phyloP scores from a whole-genome alignment of 2,329 filamentous ascomycete genomes.

The Aspergillus neoniger region DNA sequence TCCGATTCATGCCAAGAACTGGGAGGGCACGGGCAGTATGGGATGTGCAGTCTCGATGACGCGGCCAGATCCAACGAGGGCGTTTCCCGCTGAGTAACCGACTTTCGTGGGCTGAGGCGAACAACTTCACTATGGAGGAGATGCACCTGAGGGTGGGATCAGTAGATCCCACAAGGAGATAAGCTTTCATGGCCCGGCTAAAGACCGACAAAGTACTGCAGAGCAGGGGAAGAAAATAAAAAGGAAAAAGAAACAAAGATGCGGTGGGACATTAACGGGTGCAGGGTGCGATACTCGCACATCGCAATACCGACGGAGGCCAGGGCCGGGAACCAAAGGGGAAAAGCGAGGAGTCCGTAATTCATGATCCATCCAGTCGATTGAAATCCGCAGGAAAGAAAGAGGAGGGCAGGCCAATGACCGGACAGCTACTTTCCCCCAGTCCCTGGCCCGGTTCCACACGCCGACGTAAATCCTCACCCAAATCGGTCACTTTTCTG shows the following conservation, averaged over 20 bases:
- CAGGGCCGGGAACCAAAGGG: neutral
- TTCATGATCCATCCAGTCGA: neutral
- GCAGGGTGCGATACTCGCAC: neutral
- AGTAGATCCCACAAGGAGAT: neutral
- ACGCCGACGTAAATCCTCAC: conserved; percentile 5
- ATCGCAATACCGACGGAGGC: conserved; percentile 2
- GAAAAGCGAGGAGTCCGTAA: neutral
- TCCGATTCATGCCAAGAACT: conserved; percentile 6
- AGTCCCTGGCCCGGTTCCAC: conserved; percentile 6
- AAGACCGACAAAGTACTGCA: neutral
- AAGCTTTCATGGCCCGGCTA: neutral
- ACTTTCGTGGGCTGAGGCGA: neutral
- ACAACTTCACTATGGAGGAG: too few species aligned
- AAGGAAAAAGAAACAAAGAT: neutral
- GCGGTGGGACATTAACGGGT: neutral
- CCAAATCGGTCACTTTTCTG: neutral
- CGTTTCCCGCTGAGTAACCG: neutral
- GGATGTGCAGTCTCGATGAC: conserved; percentile 9
- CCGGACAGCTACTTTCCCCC: neutral
- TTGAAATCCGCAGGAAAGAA: neutral
- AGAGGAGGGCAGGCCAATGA: conserved; percentile 3
- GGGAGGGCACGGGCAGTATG: conserved; percentile 3
- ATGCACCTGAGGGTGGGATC: neutral
- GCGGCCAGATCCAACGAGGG: conserved; percentile 4
- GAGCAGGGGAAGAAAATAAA: too few species aligned